Conservation (phyloP, 148 eudicot species). For the Fagopyrum tataricum region DNA sequence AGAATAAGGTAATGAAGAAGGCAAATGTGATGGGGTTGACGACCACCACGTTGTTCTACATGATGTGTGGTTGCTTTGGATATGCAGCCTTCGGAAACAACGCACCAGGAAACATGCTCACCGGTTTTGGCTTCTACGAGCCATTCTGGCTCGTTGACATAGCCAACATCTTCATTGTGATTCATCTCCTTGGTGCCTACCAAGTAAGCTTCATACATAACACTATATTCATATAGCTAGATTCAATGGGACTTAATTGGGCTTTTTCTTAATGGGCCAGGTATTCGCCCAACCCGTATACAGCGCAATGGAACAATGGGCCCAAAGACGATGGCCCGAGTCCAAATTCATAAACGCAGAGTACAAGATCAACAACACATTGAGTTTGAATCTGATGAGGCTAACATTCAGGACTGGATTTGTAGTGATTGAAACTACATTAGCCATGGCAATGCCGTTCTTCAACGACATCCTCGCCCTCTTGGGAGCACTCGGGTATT, state of each 20-base stretch:
- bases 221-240: not conserved
- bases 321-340: constrained; percentile 23
- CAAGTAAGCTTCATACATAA: constrained; percentile 33
- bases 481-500: constrained; percentile 31
- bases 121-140: constrained; percentile 71
- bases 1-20: constrained; percentile 65
- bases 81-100: constrained; percentile 71
- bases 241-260: not conserved
- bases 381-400: constrained; percentile 27
- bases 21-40: constrained; percentile 38
- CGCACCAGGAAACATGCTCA: constrained; percentile 71
- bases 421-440: constrained; percentile 22
- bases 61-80: constrained; percentile 72
- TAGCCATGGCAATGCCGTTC: constrained; percentile 39
- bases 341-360: constrained; percentile 24
- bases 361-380: constrained; percentile 16
- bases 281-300: constrained; percentile 36
- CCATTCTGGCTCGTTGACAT: constrained; percentile 65
- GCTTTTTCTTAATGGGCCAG: constrained; percentile 13
- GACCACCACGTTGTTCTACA: constrained; percentile 52
- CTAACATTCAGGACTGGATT: constrained; percentile 23
- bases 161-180: constrained; percentile 58
- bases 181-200: constrained; percentile 65
- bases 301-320: constrained; percentile 27
- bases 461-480: constrained; percentile 33